Conservation (phyloP, 495 filamentous ascomycete genomes). For the Xylaria curta region DNA sequence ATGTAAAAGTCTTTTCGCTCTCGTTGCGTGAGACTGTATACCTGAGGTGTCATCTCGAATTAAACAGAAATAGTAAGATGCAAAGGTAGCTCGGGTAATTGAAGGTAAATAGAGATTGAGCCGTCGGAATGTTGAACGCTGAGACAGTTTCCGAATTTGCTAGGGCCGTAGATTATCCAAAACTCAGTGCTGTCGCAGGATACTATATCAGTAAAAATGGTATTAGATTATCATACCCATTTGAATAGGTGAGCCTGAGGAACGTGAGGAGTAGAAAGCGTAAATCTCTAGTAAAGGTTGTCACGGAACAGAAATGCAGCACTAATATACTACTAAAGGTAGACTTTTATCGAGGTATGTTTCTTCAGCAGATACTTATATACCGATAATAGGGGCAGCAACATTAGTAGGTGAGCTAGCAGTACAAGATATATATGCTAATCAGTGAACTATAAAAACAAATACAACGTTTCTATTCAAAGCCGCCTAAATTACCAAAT, state of each 20-base stretch:
- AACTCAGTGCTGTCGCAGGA: background rate
- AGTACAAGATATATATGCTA: background rate
- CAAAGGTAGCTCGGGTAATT: background rate
- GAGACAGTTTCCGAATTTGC: background rate
- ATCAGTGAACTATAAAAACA: no score
- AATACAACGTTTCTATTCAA: no score
- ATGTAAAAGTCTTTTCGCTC: background rate
- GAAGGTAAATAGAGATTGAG: background rate
- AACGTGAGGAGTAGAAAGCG: background rate
- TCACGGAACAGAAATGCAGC: no score
- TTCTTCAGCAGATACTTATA: no score
- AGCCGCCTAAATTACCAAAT: no score
- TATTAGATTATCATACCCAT: background rate
- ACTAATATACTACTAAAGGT: no score
- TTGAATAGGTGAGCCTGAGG: background rate
- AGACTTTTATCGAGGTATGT: no score
- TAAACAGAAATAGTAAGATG: background rate
- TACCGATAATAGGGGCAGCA: no score
- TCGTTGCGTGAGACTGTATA: background rate
- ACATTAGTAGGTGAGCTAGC: background rate
- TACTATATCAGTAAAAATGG: background rate
- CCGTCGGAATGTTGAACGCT: background rate
- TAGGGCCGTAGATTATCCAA: background rate
- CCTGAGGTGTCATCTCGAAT: background rate
- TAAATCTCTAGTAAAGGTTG: background rate